Conservation (phyloP, 192 early-diverging fungal genomes). For the Ambispora gerdemannii region DNA sequence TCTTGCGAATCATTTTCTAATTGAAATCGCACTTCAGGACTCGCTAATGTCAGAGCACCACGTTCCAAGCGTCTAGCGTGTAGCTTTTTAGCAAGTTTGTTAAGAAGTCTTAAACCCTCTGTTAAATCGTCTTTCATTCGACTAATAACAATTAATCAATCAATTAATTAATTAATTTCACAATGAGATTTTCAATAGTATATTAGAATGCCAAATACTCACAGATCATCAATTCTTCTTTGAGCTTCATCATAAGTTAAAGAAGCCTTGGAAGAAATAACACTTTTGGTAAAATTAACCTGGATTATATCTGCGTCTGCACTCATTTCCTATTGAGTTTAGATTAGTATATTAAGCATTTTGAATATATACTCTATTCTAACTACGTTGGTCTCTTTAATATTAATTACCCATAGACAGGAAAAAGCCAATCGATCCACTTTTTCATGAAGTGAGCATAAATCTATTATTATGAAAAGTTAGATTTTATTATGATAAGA, state of each 20-base stretch:
- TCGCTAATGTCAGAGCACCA: conserved; percentile 89
- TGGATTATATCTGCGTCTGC: conserved; percentile 58
- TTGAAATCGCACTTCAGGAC: conserved; percentile 89
- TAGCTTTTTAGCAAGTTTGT: conserved; percentile 80
- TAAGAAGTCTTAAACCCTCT: conserved; percentile 64
- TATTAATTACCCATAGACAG: conserved; percentile 64
- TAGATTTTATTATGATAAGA: not conserved
- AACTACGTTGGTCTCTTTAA: not conserved
- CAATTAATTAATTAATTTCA: not conserved
- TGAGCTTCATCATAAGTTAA: conserved; percentile 97
- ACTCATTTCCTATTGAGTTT: conserved; percentile 59
- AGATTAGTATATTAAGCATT: conserved; percentile 34
- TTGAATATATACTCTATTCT: conserved; percentile 9
- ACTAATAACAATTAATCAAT: conserved; percentile 22
- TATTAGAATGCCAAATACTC: conserved; percentile 52
- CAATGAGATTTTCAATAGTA: conserved; percentile 42
- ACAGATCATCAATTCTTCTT: conserved; percentile 68
- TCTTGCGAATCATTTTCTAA: conserved; percentile 86
- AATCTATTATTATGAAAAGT: conserved; percentile 33
- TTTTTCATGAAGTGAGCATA: conserved; percentile 83
- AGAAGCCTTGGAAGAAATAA: conserved; percentile 89
- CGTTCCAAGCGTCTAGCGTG: conserved; percentile 71
- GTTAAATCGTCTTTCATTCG: conserved; percentile 67
- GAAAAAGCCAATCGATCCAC: conserved; percentile 93
- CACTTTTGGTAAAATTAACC: conserved; percentile 83